These are phyloP conservation scores for Blastomyces gilchristii DNA, from an alignment of 2,329 filamentous ascomycete species.

Conservation along the genomic window DNA sequence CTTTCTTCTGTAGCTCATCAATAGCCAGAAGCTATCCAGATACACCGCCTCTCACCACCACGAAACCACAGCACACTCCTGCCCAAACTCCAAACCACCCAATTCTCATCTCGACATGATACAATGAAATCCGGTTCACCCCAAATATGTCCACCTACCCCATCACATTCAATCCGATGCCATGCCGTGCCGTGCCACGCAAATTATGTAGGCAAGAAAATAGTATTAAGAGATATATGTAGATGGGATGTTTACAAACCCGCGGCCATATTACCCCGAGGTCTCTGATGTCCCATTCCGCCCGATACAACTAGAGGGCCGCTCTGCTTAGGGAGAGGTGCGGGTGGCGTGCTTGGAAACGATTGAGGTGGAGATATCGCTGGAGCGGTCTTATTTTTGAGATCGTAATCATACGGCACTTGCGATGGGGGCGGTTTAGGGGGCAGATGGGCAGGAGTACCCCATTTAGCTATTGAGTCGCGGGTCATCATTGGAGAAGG, in stretches of 20 bases:
- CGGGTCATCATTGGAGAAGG: conserved; percentile 12
- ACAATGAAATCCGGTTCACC: not conserved
- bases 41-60: conserved; percentile 10
- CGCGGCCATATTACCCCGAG: conserved; percentile 1
- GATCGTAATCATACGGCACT: conserved; percentile 33
- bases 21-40: conserved; percentile 16
- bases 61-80: not conserved
- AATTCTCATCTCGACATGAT: not conserved
- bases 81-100: not conserved
- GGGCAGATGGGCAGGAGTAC: conserved; percentile 41
- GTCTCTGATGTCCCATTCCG: conserved; percentile 8
- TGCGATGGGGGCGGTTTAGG: conserved; percentile 43
- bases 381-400: conserved; percentile 25
- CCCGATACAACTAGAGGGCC: conserved; percentile 18
- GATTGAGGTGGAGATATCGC: conserved; percentile 14
- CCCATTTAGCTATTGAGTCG: conserved; percentile 41
- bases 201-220: not conserved
- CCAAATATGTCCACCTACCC: not conserved
- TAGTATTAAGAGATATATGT: not conserved
- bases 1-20: not conserved
- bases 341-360: conserved; percentile 15
- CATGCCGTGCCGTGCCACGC: not conserved
- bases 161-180: not conserved
- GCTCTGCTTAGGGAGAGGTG: conserved; percentile 21
- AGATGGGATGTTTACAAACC: not conserved